Conservation (phyloP, 2,329 filamentous ascomycete species). For the Xylariaceae sp. region DNA sequence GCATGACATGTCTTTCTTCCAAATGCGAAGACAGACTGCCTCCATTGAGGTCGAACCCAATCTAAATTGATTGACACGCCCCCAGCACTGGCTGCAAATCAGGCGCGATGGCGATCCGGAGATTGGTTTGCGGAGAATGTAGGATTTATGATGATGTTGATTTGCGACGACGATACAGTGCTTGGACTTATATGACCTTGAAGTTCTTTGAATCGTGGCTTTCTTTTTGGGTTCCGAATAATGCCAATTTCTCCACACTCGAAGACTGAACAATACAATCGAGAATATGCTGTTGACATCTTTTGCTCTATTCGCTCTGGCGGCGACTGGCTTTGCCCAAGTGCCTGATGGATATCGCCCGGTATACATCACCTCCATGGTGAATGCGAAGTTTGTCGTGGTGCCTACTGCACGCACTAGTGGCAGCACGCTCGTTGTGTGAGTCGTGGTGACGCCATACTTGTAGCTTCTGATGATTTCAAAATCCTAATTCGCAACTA, state of each 20-base stretch:
- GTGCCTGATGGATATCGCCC: conserved; percentile 35
- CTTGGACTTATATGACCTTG: too few relatives aligned
- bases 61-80: conserved; percentile 21
- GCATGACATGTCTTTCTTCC: background rate
- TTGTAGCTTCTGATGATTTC: background rate
- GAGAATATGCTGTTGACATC: conserved; percentile 27
- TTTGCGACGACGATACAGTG: too few relatives aligned
- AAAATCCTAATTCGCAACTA: background rate
- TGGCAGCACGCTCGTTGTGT: conserved; percentile 35
- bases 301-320: conserved; percentile 31
- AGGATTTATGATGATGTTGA: background rate
- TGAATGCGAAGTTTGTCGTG: conserved; percentile 39
- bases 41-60: conserved; percentile 10
- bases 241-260: background rate
- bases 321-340: conserved; percentile 33
- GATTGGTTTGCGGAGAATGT: conserved; percentile 18
- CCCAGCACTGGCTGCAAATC: conserved; percentile 22
- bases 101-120: conserved; percentile 20
- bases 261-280: conserved; percentile 11
- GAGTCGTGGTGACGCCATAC: conserved; percentile 11
- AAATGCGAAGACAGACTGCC: background rate
- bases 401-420: conserved; percentile 31
- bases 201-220: too few relatives aligned
- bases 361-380: conserved; percentile 38
- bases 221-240: background rate